These are phyloP conservation scores for Daldinia concentrica DNA, from an alignment of 495 filamentous ascomycete genomes.

Conservation along the genomic window DNA sequence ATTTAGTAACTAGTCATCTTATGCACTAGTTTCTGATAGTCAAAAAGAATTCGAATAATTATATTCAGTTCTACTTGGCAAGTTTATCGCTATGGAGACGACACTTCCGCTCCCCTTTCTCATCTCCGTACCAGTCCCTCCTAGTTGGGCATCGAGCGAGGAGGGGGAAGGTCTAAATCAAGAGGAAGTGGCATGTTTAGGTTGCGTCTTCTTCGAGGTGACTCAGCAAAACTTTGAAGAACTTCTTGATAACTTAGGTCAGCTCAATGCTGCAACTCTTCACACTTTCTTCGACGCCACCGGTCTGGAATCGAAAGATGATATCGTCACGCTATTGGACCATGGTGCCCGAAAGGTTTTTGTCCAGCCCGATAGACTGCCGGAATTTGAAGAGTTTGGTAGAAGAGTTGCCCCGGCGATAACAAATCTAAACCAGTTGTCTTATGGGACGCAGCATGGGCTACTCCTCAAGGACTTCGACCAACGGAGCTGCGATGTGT, in stretches of 20 bases:
- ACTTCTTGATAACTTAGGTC: slow-evolving; percentile 72
- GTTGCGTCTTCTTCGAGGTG: slow-evolving; percentile 76
- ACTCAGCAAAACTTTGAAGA: slow-evolving; percentile 64
- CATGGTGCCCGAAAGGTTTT: slow-evolving; percentile 89
- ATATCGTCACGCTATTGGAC: slow-evolving; percentile 83
- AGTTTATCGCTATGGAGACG: slow-evolving; percentile 58
- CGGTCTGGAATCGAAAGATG: slow-evolving; percentile 69
- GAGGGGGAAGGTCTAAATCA: slow-evolving; percentile 63
- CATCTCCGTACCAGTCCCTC: slow-evolving; percentile 64
- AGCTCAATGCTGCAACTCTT: slow-evolving; percentile 68
- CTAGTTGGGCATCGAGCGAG: slow-evolving; percentile 56
- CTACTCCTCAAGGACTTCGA: slow-evolving; percentile 60
- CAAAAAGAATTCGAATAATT: slow-evolving; percentile 4
- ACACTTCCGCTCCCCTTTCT: slow-evolving; percentile 66
- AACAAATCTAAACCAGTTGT: slow-evolving; percentile 42
- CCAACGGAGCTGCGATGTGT: slow-evolving; percentile 48
- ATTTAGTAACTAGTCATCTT: slow-evolving; percentile 35
- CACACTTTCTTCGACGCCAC: slow-evolving; percentile 81
- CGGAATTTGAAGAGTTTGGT: slow-evolving; percentile 55
- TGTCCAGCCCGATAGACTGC: slow-evolving; percentile 71
- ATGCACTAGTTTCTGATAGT: slow-evolving; percentile 4
- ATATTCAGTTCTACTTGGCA: slow-evolving; percentile 9
- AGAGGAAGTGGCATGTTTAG: slow-evolving; percentile 80
- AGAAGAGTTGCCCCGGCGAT: slow-evolving; percentile 55
- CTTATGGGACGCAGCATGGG: slow-evolving; percentile 51